Evolutionary conservation across 2,329 filamentous ascomycete species (phyloP).

Genomic region (Fusarium sp.): DNA sequence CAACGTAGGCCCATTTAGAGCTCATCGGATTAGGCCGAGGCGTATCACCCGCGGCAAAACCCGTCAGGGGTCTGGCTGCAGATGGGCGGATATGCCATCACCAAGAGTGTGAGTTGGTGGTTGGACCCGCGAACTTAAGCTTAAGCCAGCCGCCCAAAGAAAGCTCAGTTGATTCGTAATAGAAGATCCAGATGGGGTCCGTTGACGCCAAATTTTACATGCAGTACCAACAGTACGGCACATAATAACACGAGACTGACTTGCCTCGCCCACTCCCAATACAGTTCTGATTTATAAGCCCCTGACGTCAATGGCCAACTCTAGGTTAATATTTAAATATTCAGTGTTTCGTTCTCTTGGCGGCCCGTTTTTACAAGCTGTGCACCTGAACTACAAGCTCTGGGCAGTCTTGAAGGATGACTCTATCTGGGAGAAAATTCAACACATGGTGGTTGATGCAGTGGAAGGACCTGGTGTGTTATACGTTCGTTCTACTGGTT

Average conservation of each 20-base stretch:
- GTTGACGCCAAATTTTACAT: not conserved
- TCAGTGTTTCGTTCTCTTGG: not conserved
- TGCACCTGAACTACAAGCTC: not conserved
- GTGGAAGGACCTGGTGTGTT: not conserved
- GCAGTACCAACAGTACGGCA: not conserved
- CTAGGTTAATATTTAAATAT: not conserved
- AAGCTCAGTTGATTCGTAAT: not conserved
- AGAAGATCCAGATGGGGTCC: not conserved
- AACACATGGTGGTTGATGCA: not conserved
- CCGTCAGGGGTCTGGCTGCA: not conserved
- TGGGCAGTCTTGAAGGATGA: not conserved
- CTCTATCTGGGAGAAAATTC: not conserved
- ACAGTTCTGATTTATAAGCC: not conserved
- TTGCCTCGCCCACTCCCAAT: not conserved
- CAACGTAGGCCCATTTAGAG: not conserved
- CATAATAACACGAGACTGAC: not conserved
- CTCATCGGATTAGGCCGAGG: not conserved
- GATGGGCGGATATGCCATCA: not conserved
- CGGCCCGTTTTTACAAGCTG: not conserved
- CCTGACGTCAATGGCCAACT: not conserved
- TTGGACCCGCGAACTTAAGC: not conserved
- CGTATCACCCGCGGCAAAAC: not conserved
- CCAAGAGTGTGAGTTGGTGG: not conserved
- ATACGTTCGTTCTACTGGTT: not conserved
- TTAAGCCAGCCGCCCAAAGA: not conserved